These are phyloP conservation scores for Isabelozyma gotoi DNA, from an alignment of 805 yeast species.

Conservation along the genomic window DNA sequence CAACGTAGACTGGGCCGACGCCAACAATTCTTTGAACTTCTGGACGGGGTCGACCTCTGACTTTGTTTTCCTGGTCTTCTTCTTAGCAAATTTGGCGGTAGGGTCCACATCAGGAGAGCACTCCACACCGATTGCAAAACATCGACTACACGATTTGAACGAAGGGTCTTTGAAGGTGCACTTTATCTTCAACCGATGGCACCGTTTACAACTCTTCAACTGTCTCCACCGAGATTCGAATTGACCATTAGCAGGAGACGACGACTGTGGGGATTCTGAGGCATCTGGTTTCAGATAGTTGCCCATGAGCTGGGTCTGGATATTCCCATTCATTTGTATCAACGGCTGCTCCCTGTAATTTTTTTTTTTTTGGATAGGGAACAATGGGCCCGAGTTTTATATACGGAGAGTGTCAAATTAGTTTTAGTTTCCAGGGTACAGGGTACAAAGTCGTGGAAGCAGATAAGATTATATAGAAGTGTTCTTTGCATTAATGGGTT, in stretches of 20 bases:
- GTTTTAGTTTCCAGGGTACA: no score
- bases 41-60: constrained; percentile 11
- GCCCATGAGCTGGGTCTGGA: no score
- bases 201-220: constrained; percentile 54
- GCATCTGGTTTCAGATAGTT: no score
- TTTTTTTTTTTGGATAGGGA: no score
- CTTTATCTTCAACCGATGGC: constrained; percentile 52
- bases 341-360: no score
- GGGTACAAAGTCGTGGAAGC: no score
- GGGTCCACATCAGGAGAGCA: constrained; percentile 55
- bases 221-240: constrained; percentile 46
- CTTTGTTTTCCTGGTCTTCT: constrained; percentile 19
- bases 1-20: constrained; percentile 5
- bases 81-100: constrained; percentile 39
- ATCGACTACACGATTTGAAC: constrained; percentile 44
- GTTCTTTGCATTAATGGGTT: no score
- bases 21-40: constrained; percentile 11
- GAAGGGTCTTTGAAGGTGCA: constrained; percentile 51
- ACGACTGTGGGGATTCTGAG: background rate
- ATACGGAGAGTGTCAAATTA: no score
- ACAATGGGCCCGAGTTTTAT: no score
- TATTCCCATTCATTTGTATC: no score
- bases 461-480: no score
- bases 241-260: background rate
- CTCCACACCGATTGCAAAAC: constrained; percentile 41